Base-by-base conservation (phyloP, 2,329 filamentous ascomycete genomes). In the Coniochaeta sp. region DNA sequence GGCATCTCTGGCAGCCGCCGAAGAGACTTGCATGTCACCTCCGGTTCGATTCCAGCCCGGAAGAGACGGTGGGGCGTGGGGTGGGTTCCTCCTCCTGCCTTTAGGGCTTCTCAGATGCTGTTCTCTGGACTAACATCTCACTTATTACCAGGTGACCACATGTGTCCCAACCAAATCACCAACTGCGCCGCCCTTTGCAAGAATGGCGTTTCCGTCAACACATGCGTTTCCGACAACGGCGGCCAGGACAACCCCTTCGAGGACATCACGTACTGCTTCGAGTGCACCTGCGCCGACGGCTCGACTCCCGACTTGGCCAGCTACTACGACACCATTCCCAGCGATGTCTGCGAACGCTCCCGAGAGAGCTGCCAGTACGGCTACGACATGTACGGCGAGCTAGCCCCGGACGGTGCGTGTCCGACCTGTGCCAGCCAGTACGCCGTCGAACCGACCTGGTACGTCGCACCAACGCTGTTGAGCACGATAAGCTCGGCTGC, bases 271-370 rank as follows among this genome's bases (percentile, higher is more conserved):
- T 59, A 59, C 58, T 59, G 58, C 47, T 59, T 32, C 32, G 44
- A 59, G 28, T 59, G 58, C 58, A 28, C 34, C 32, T 59, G 58
- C 34, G 28, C 58, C 22, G 47, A 55, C 58, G 58, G 58, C 2
- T 28, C 28, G 9, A 55, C 30, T 16, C 57, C 57, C 7, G 54
- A 56, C 30, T 32, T 56, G 54, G 34, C 30, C 17, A 19, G 8
- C 19, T 56, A 56, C 32, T 17, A 14, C 54, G 22, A 56, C 54
- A 56, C 54, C 54, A 38, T 56, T 4, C 54, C 54, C 2, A 5
- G 3, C 7, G 2, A 36, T 7, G 30, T 56, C 2, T 56, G 54
- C 54, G 14, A 34, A 17, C 54, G 10, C 3, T 5, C 17, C 7
- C 19, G 3, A 2, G 17, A 56, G 54, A 38, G 38, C n/a, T 56